Base-by-base conservation (phyloP, 768 basidiomycete species). In the Paxillus rubicundulus region DNA sequence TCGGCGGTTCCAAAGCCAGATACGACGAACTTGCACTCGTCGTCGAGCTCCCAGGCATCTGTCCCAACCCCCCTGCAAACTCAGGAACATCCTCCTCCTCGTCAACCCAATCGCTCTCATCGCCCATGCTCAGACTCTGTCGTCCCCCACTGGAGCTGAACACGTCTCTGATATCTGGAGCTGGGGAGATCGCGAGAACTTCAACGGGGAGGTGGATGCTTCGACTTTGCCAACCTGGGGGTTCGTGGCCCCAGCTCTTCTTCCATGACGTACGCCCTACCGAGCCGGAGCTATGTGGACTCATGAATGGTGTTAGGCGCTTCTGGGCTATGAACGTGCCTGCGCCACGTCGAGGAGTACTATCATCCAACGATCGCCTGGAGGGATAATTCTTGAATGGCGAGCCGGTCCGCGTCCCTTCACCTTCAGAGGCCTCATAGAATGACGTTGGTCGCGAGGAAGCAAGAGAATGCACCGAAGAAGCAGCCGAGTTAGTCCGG, bases 71-170 rank as follows among this genome's bases (percentile, higher is more conserved):
- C 43, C 89, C 89, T 13, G 82, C 85, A 70, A 89, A 92, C 21
- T 81, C 74, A 8, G 83, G 72, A 17, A 70, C 69, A 59, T 91
- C 88, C 7, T 92, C 90, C 38, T 93, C 90, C 60, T 91, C 88
- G 60, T 92, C 91, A 13, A 90, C 86, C 90, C 90, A 92, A 57
- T 92, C 89, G 42, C 85, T 86, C 60, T 92, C 90, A 61, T 91
- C 91, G 8, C 87, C 86, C 46, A 80, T 56, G 37, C 85, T 80
- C 54, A 80, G 56, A 37, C 85, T 80, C 54, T 76, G 78, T 55
- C 86, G 67, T 16, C 86, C 83, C 4, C 27, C 61, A 34, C 36
- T 38, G 7, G 53, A 45, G n/a, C 86, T 82, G 54, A 93, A 91
- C 24, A 93, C 90, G 58, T 93, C 90, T 36, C 90, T 77, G 24